Percentiles rank a stretch among this genome's conserved stretches.
These are phyloP conservation scores for Cordyceps cicadae DNA, from an alignment of 2,329 filamentous ascomycete genomes.

Conservation along the genomic window DNA sequence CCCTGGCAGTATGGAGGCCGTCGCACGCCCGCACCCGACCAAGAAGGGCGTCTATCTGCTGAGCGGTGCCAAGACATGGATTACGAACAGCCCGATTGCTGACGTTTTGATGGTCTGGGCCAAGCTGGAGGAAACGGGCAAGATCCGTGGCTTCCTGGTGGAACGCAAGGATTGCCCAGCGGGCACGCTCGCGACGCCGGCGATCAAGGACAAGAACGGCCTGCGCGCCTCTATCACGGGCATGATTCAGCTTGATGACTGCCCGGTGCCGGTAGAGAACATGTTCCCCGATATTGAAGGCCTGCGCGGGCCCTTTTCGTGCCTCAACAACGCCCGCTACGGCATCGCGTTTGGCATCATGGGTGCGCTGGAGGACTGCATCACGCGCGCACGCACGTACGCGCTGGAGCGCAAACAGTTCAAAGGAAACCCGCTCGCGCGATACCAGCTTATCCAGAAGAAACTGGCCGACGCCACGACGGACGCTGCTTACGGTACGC, in stretches of 20 bases:
- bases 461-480: slow-evolving; percentile 90
- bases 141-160: slow-evolving; percentile 87
- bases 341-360: slow-evolving; percentile 93
- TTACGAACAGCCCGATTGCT: slow-evolving; percentile 86
- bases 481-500: slow-evolving; percentile 83
- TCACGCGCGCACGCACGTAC: slow-evolving; percentile 72
- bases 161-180: slow-evolving; percentile 78
- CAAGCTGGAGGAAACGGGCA: slow-evolving; percentile 81
- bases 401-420: slow-evolving; percentile 93
- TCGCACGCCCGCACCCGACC: slow-evolving; percentile 73
- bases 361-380: slow-evolving; percentile 87
- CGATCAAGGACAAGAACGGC: slow-evolving; percentile 92
- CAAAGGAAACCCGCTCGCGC: slow-evolving; percentile 88
- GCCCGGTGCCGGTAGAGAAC: slow-evolving; percentile 79
- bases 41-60: slow-evolving; percentile 76
- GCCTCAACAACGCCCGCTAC: slow-evolving; percentile 86
- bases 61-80: slow-evolving; percentile 86
- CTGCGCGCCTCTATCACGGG: slow-evolving; percentile 89
- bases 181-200: slow-evolving; percentile 82
- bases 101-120: slow-evolving; percentile 87
- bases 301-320: slow-evolving; percentile 80
- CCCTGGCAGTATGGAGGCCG: slow-evolving; percentile 83
- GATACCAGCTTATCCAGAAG: slow-evolving; percentile 96
- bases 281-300: slow-evolving; percentile 92
- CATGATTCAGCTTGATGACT: slow-evolving; percentile 93